Conservation (phyloP, 768 basidiomycete species). For the Wakefieldia striispora region DNA sequence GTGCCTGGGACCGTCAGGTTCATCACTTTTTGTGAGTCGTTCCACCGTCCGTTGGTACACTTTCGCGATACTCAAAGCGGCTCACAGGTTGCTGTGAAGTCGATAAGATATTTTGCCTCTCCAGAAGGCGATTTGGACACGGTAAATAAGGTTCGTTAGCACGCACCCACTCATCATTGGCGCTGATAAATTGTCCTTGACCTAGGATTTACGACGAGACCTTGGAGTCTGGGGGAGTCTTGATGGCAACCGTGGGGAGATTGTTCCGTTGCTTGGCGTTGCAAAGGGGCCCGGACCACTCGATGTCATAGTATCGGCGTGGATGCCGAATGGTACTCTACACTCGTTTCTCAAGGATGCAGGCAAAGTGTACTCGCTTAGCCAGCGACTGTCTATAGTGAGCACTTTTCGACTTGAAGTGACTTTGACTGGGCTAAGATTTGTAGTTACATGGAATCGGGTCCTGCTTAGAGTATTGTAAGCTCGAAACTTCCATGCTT, state of each 20-base stretch:
- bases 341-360: slow-evolving; percentile 11
- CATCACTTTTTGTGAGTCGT: too few relatives aligned
- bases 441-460: slow-evolving; percentile 1
- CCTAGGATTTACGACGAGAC: slow-evolving; percentile 17
- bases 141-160: neutral
- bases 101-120: neutral
- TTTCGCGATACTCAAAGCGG: too few relatives aligned
- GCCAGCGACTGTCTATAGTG: neutral
- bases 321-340: slow-evolving; percentile 20
- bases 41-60: too few relatives aligned
- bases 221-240: slow-evolving; percentile 24
- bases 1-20: too few relatives aligned
- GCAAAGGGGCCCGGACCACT: slow-evolving; percentile 21
- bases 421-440: neutral
- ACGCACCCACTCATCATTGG: neutral
- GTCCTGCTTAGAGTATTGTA: slow-evolving; percentile 8
- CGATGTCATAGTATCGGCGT: slow-evolving; percentile 12
- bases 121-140: slow-evolving; percentile 3
- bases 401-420: neutral
- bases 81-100: slow-evolving; percentile 10
- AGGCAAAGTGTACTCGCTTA: neutral
- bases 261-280: slow-evolving; percentile 23
- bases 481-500: neutral
- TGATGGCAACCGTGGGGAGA: slow-evolving; percentile 9
- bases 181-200: neutral